phyloP scores from a whole-genome alignment of 331 rosid species.

The Quercus tomentella region DNA sequence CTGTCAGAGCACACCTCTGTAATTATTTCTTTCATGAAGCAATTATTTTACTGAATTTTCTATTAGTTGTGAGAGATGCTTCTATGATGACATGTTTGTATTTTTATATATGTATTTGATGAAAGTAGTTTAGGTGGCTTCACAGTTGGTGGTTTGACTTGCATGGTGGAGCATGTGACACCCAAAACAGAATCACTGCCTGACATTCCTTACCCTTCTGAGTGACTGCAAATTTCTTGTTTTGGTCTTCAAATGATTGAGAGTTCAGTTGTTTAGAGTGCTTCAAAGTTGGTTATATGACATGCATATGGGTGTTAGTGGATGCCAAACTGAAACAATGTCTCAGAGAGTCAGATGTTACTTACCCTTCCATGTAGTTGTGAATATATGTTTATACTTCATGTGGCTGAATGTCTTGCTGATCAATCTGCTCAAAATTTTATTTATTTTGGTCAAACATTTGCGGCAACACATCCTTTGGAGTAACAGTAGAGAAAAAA shows the following conservation, averaged over 20 bases:
- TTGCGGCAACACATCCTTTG: neutral
- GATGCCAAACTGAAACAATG: neutral
- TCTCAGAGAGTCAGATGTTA: neutral
- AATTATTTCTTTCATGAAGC: neutral
- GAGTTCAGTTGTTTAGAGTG: neutral
- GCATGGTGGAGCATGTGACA: neutral
- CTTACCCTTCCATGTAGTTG: neutral
- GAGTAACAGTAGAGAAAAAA: neutral
- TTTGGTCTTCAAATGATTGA: neutral
- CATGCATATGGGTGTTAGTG: constrained; percentile 8
- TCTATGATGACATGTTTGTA: neutral
- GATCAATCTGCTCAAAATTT: neutral
- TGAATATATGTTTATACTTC: constrained; percentile 1
- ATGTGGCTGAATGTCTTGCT: neutral
- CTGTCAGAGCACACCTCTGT: neutral
- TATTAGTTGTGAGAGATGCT: neutral
- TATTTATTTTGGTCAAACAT: constrained; percentile 10
- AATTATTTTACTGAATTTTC: neutral
- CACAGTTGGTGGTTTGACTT: neutral
- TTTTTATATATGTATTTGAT: neutral
- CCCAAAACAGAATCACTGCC: neutral
- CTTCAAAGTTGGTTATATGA: neutral
- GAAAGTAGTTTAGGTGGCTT: neutral
- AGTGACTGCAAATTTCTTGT: neutral
- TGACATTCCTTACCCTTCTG: too few species aligned